Evolutionary conservation across 2,329 filamentous ascomycete species (phyloP), one percentile per base, ranked within the genome.

Genomic region (Trichophyton schoenleinii): DNA sequence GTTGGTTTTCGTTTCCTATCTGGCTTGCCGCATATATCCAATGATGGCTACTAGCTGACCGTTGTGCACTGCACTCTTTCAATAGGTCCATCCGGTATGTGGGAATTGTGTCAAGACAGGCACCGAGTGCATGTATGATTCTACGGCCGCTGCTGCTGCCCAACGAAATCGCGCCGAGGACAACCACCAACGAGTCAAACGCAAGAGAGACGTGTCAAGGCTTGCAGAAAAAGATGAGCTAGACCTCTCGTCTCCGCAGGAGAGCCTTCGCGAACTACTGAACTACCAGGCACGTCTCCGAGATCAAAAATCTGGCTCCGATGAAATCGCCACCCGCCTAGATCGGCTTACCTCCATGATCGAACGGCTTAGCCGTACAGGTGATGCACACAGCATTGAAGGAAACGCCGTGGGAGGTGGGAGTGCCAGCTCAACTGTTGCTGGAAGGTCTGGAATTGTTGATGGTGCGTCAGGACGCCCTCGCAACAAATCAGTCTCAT

Each of bases 271-370:
- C 36, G 67, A 70, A 34, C 64, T 67, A 41, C 62, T 63, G n/a
- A 66, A 64, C 6, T 64, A 68, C 6, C 63, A 66, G 13, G 60
- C 53, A 8, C 68, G 69, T 18, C 66, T 67, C 57, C 59, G 63
- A 6, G 60, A 64, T 20, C 61, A 63, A 28, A 72, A 67, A 58
- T 61, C 65, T 11, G 68, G 71, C 46, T 69, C 72, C 7, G 68
- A 73, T 20, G 74, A 73, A 11, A 77, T 78, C 61, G 74, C 76
- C 64, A 69, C 72, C 11, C 73, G 76, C 57, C 65, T 78, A 42
- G 72, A 75, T 61, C 75, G 76, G 41, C 69, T 78, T 20, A 75
- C 75, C 25, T 71, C 71, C 18, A 74, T 78, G 74, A 74, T 78
- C 18, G 76, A 78, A 64, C 68, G 70, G 13, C 64, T 78, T n/a